phyloP scores from a whole-genome alignment of 2,329 filamentous ascomycete genomes.

The Fusarium buharicum region DNA sequence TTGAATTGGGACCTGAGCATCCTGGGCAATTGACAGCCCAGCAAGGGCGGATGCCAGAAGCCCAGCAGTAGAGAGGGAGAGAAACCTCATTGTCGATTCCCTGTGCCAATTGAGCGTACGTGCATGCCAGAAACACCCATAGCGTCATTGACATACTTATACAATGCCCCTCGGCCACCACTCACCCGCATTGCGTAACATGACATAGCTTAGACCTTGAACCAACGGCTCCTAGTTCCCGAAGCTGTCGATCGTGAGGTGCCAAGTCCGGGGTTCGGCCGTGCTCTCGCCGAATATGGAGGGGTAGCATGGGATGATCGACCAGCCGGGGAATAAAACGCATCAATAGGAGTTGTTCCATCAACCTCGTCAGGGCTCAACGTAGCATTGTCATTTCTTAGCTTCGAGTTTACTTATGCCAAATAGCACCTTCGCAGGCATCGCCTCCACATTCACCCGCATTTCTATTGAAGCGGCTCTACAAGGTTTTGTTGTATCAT shows the following conservation, averaged over 20 bases:
- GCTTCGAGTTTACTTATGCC: constrained; percentile 2
- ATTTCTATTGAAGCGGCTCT: constrained; percentile 38
- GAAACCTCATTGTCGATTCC: constrained; percentile 23
- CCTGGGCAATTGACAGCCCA: constrained; percentile 25
- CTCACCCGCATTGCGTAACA: constrained; percentile 18
- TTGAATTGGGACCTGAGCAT: constrained; percentile 16
- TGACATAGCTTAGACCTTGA: constrained; percentile 9
- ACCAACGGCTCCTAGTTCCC: constrained; percentile 1
- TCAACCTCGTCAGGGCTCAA: no score
- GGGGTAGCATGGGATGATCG: constrained; percentile 26
- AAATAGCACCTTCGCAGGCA: constrained; percentile 13
- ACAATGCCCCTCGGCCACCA: constrained; percentile 21
- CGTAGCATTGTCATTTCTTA: constrained; percentile 18
- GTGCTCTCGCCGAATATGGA: constrained; percentile 28
- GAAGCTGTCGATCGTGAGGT: constrained; percentile 20
- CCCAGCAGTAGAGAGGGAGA: constrained; percentile 26
- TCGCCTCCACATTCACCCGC: constrained; percentile 27
- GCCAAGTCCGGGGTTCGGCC: constrained; percentile 25
- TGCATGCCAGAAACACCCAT: not conserved
- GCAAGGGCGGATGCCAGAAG: constrained; percentile 17
- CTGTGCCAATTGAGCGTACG: not conserved
- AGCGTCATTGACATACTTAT: not conserved
- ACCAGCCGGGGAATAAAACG: constrained; percentile 17
- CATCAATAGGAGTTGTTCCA: constrained; percentile 37
- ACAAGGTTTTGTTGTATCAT: not conserved